A percentile compares a stretch with the other conserved stretches of the same genome.
phyloP scores from a whole-genome alignment of 768 basidiomycete species.

The Tulasnella sp. region DNA sequence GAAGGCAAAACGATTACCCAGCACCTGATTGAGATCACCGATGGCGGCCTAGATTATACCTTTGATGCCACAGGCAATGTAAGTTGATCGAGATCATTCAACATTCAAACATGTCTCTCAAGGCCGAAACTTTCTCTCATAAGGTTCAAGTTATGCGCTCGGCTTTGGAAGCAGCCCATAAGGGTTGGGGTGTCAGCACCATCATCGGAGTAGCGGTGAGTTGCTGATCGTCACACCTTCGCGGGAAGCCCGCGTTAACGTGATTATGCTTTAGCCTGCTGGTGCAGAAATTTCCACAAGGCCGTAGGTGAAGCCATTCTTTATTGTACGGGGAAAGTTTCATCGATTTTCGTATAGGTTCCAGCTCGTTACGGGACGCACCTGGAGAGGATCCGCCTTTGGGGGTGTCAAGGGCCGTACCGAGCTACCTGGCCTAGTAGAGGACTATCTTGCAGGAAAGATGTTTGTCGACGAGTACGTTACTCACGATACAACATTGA shows the following conservation, averaged over 20 bases:
- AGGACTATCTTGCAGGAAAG: slow-evolving; percentile 81
- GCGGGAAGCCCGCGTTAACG: not conserved
- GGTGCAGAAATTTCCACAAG: slow-evolving; percentile 92
- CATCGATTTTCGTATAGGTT: slow-evolving; percentile 14
- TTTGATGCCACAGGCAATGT: slow-evolving; percentile 96
- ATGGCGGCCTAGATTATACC: slow-evolving; percentile 95
- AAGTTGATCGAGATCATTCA: slow-evolving; percentile 31
- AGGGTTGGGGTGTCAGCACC: slow-evolving; percentile 97
- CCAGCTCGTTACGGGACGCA: slow-evolving; percentile 60
- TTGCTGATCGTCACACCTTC: not conserved
- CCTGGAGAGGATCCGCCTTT: slow-evolving; percentile 93
- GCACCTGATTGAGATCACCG: slow-evolving; percentile 83
- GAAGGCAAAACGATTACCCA: slow-evolving; percentile 89
- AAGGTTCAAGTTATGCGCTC: slow-evolving; percentile 92
- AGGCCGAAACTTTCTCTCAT: slow-evolving; percentile 2
- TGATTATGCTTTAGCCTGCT: slow-evolving; percentile 49
- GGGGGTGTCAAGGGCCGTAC: slow-evolving; percentile 98
- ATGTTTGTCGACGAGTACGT: slow-evolving; percentile 95
- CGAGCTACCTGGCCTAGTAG: slow-evolving; percentile 88
- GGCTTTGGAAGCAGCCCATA: slow-evolving; percentile 98
- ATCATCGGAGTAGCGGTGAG: slow-evolving; percentile 82
- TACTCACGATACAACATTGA: slow-evolving; percentile 73
- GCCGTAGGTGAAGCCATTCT: slow-evolving; percentile 54
- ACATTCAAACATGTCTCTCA: not conserved
- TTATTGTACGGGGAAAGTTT: not conserved